These are phyloP conservation scores for Rhododendron williamsianum DNA, from an alignment of 148 eudicot species.

Conservation along the genomic window DNA sequence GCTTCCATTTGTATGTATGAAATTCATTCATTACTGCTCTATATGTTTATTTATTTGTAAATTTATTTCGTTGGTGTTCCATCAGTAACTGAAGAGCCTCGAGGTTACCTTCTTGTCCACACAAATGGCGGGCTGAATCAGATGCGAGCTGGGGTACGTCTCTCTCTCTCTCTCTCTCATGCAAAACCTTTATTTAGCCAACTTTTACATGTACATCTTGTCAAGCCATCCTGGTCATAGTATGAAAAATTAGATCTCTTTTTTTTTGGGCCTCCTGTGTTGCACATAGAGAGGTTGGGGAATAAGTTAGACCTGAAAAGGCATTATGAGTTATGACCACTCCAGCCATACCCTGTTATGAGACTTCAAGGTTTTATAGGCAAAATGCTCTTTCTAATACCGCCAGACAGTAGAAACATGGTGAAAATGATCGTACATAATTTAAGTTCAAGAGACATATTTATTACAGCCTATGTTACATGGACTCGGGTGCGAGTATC, in stretches of 20 bases:
- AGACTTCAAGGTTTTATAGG: neutral
- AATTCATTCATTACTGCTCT: neutral
- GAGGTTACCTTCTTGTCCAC: conserved; percentile 80
- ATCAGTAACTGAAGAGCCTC: conserved; percentile 62
- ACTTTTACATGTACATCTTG: neutral
- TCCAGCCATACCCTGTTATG: neutral
- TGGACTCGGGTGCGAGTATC: no score
- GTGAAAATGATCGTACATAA: neutral
- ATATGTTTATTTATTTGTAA: neutral
- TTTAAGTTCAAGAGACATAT: neutral
- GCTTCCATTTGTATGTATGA: neutral
- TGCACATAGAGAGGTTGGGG: neutral
- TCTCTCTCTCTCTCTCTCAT: neutral
- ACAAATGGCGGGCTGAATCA: conserved; percentile 98
- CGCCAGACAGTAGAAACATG: neutral
- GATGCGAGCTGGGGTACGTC: conserved; percentile 96
- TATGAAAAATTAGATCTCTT: neutral
- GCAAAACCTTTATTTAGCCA: neutral
- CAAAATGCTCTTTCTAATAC: neutral
- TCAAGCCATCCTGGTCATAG: neutral
- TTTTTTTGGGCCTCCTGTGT: neutral
- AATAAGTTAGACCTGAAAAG: neutral
- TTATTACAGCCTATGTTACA: neutral
- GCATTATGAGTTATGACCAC: neutral
- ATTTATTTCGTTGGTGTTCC: conserved; percentile 4